phyloP scores from a whole-genome alignment of 106 monocot species.

The Allium fistulosum region DNA sequence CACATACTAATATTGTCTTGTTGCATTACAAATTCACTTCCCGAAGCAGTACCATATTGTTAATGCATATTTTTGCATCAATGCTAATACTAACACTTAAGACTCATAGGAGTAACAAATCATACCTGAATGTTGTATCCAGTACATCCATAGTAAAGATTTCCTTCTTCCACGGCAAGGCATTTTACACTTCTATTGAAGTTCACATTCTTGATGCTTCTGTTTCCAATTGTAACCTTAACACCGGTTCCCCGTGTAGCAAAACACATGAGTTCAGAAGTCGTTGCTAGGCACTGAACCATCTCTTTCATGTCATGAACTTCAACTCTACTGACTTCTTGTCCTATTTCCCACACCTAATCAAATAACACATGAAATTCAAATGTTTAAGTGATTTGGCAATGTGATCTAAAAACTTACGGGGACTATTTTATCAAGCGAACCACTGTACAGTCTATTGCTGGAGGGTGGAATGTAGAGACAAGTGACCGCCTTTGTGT shows the following conservation, averaged over 20 bases:
- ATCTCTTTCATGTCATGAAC: slow-evolving; percentile 49
- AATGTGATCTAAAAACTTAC: slow-evolving; percentile 15
- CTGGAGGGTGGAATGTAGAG: slow-evolving; percentile 26
- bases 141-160: slow-evolving; percentile 43
- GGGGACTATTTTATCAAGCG: slow-evolving; percentile 40
- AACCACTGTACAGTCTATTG: slow-evolving; percentile 40
- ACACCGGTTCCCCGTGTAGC: slow-evolving; percentile 43
- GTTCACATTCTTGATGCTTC: slow-evolving; percentile 24
- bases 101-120: too few species aligned
- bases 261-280: slow-evolving; percentile 19
- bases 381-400: neutral
- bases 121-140: slow-evolving; percentile 43
- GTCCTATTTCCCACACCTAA: slow-evolving; percentile 34
- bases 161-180: slow-evolving; percentile 25
- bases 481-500: slow-evolving; percentile 38
- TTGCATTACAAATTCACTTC: slow-evolving; percentile 40
- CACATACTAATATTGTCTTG: too few species aligned
- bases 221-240: slow-evolving; percentile 32
- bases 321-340: slow-evolving; percentile 26
- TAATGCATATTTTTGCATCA: neutral
- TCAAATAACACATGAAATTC: neutral
- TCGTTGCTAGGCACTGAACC: slow-evolving; percentile 24
- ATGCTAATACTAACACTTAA: too few species aligned
- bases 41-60: slow-evolving; percentile 8
- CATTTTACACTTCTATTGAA: slow-evolving; percentile 43